Conservation (phyloP, 192 early-diverging fungal genomes). For the Coemansia reversa region DNA sequence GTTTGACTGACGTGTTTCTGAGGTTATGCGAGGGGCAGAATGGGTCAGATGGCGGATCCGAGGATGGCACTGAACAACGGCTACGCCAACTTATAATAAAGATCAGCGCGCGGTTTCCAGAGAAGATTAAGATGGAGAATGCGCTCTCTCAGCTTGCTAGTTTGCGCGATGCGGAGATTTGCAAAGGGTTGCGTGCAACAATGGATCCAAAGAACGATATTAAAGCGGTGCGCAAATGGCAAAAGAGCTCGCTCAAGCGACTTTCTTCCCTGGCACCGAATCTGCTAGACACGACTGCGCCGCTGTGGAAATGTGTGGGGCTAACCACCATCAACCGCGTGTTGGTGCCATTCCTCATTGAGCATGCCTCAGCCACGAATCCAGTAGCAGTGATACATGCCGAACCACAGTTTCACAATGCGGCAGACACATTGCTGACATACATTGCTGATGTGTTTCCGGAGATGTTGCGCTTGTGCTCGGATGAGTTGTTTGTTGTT, state of each 20-base stretch:
- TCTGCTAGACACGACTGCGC: slow-evolving; percentile 67
- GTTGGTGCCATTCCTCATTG: slow-evolving; percentile 58
- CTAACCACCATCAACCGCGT: slow-evolving; percentile 74
- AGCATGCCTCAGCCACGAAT: slow-evolving; percentile 40
- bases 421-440: slow-evolving; percentile 29
- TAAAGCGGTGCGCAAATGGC: slow-evolving; percentile 68
- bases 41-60: slow-evolving; percentile 47
- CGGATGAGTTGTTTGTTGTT: slow-evolving; percentile 33
- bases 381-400: background rate
- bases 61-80: slow-evolving; percentile 46
- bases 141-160: slow-evolving; percentile 70
- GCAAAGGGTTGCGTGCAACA: slow-evolving; percentile 64
- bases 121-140: slow-evolving; percentile 61
- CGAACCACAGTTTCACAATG: slow-evolving; percentile 7
- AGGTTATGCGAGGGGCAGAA: slow-evolving; percentile 64
- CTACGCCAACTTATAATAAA: slow-evolving; percentile 57
- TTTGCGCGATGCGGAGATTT: slow-evolving; percentile 65
- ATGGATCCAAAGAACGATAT: slow-evolving; percentile 72
- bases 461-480: slow-evolving; percentile 39
- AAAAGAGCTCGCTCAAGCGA: slow-evolving; percentile 68
- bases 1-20: slow-evolving; percentile 61
- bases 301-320: slow-evolving; percentile 73
- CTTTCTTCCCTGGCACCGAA: slow-evolving; percentile 63
- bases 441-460: slow-evolving; percentile 43
- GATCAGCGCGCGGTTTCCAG: slow-evolving; percentile 62